Percentiles rank a stretch among this genome's conserved stretches.
phyloP scores from a whole-genome alignment of 257 asterid genomes.

The Fraxinus cuspidata region DNA sequence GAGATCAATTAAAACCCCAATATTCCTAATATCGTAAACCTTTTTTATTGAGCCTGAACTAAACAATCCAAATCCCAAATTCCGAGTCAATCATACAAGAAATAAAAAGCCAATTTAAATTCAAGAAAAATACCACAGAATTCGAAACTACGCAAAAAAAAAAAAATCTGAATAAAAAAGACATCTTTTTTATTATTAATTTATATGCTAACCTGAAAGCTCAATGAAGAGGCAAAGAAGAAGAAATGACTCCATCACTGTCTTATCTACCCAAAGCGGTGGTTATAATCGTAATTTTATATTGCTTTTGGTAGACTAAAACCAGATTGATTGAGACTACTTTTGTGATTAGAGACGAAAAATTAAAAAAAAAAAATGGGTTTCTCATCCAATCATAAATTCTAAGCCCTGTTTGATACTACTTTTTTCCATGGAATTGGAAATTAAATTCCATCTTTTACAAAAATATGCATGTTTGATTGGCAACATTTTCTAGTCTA shows the following conservation, averaged over 20 bases:
- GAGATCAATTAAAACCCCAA: constrained; percentile 37
- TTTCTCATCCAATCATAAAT: too few species aligned
- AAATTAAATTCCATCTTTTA: too few species aligned
- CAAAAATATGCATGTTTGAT: too few species aligned
- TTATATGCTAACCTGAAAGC: constrained; percentile 31
- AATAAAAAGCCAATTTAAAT: constrained; percentile 36
- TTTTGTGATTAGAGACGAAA: background rate
- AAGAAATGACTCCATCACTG: constrained; percentile 21
- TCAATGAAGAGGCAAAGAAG: constrained; percentile 18
- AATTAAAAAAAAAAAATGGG: too few species aligned
- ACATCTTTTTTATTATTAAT: constrained; percentile 13
- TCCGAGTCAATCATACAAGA: constrained; percentile 36
- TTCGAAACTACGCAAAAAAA: background rate
- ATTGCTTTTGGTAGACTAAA: background rate
- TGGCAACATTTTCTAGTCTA: too few species aligned
- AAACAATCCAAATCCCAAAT: constrained; percentile 23
- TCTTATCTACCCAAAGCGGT: constrained; percentile 31
- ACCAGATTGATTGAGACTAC: background rate
- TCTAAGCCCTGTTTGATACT: too few species aligned
- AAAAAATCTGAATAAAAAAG: constrained; percentile 12
- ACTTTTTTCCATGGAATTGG: too few species aligned
- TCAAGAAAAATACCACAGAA: background rate
- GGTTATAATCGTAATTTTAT: background rate
- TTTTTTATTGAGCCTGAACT: constrained; percentile 23
- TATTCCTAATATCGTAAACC: constrained; percentile 28